Base-by-base conservation (phyloP, 441 rosid species). In the Aquilaria agallochum region DNA sequence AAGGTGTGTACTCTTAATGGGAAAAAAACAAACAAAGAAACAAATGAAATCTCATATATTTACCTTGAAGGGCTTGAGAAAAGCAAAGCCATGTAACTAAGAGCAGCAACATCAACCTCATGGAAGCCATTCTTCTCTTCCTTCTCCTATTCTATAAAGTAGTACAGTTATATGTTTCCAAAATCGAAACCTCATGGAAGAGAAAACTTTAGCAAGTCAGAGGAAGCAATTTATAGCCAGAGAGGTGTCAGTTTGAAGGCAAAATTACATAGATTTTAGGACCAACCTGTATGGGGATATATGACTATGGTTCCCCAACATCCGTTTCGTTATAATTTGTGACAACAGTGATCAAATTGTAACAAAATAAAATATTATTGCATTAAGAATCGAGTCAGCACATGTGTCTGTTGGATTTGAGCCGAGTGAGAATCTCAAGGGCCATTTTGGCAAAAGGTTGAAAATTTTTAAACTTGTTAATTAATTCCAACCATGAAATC, bases 331-430 rank as follows among this genome's bases (percentile, higher is more conserved):
- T 49, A 32, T 3, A 42, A 51, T 52, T 45, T 36, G 42, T 36
- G 5, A 5, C 42, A 5, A 36, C 42, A 36, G 42, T 36, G 42
- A 36, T 8, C 42, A 36, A 36, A 36, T 36, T 36, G 42, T 1
- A 36, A 36, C 42, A 36, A 36, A 36, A 9, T 47, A 63, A 59
- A 30, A 51, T 55, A 69, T 45, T 62, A 48, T 8, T 75, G 66
- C 76, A 70, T 68, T 11, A 75, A 75, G 68, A 56, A 46, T 78
- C 59, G 81, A 72, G 82, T 76, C 76, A 66, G 61, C 78, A 67
- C 81, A 75, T 75, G 83, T 79, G 77, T 72, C 66, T 42, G 56
- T 55, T 33, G 62, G 36, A 68, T 45, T 53, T 36, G 32, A 53
- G 32, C 13, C 49, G 52, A 47, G 50, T 61, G 70, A 60, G 66